Conservation (phyloP, 805 yeast genomes). For the Kodamaea nitidulidarum region DNA sequence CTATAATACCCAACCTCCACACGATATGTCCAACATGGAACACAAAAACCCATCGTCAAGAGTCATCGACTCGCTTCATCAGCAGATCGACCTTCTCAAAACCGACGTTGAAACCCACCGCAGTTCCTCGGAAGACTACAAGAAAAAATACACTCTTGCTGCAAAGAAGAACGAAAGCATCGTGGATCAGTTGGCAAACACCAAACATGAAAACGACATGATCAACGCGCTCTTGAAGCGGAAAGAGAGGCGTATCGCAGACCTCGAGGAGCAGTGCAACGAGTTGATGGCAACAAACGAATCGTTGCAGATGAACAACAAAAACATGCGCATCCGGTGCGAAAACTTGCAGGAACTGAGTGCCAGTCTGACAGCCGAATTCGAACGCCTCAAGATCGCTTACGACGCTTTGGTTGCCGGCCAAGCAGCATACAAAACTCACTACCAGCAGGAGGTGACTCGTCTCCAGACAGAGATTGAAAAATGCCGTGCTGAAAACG, state of each 20-base stretch:
- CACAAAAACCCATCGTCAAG: constrained; percentile 21
- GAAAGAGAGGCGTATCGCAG: constrained; percentile 64
- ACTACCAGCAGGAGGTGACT: constrained; percentile 43
- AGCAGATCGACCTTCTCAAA: constrained; percentile 41
- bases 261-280: constrained; percentile 56
- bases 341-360: constrained; percentile 46
- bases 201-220: constrained; percentile 76
- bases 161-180: constrained; percentile 49
- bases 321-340: constrained; percentile 48
- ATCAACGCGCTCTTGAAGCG: constrained; percentile 63
- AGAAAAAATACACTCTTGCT: constrained; percentile 48
- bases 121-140: constrained; percentile 43
- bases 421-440: constrained; percentile 49
- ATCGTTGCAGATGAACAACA: constrained; percentile 44
- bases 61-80: constrained; percentile 54
- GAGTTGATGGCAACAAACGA: constrained; percentile 47
- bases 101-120: constrained; percentile 41
- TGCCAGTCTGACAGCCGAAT: constrained; percentile 44
- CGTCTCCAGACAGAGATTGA: constrained; percentile 35
- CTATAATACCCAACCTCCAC: no score
- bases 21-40: constrained; percentile 1
- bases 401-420: constrained; percentile 54
- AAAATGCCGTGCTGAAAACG: constrained; percentile 32
- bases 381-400: constrained; percentile 51
- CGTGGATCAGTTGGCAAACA: constrained; percentile 61